Evolutionary conservation across 495 filamentous ascomycete genomes (phyloP).

Genomic region (Copromyces sp.): DNA sequence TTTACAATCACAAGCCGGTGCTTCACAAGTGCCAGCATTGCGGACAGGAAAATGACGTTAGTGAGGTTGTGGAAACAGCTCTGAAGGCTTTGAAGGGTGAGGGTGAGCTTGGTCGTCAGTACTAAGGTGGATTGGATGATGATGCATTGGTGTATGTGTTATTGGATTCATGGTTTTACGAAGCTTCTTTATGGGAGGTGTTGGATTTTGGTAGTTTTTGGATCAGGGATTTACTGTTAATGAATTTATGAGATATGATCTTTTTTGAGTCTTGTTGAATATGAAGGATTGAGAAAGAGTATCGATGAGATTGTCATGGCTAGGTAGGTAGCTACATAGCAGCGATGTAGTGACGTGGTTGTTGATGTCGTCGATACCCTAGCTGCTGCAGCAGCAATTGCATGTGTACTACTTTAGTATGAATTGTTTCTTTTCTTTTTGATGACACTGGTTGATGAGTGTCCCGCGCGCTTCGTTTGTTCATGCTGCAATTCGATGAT

Average conservation of each 20-base stretch:
- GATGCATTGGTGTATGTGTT: too few species aligned
- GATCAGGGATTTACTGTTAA: neutral
- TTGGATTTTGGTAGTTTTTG: neutral
- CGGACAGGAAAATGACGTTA: conserved; percentile 26
- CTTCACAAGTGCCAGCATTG: conserved; percentile 24
- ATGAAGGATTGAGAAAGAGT: neutral
- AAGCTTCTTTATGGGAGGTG: neutral
- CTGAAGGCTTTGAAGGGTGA: neutral
- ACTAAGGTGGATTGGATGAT: neutral
- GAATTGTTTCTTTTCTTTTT: too few species aligned
- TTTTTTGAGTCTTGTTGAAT: neutral
- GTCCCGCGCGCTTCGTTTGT: too few species aligned
- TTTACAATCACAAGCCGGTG: conserved; percentile 5
- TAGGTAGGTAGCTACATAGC: neutral
- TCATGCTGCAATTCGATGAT: too few species aligned
- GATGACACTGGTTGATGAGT: too few species aligned
- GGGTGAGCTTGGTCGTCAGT: neutral
- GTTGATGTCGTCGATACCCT: neutral
- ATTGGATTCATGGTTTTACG: neutral
- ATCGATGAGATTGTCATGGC: neutral
- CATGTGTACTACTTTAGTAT: too few species aligned
- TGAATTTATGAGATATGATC: neutral
- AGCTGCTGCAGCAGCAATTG: too few species aligned
- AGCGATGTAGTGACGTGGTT: neutral
- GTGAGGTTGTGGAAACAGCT: conserved; percentile 2